Percentiles rank a stretch among this genome's conserved stretches.
These are phyloP conservation scores for Heliophila coronopifolia DNA, from an alignment of 441 rosid species.

Conservation along the genomic window DNA sequence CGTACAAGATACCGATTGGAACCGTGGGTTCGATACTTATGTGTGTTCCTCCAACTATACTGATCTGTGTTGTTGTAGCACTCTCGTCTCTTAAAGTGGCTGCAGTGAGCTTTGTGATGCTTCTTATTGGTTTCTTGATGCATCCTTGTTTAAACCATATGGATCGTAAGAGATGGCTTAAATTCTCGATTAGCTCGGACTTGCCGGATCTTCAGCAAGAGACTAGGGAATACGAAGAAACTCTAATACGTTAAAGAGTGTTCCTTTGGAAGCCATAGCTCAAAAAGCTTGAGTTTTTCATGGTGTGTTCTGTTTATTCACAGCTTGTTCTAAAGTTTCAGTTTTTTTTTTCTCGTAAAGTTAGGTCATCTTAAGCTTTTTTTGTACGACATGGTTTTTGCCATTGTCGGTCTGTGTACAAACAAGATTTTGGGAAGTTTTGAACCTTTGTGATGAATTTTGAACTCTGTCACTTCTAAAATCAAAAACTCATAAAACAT, in stretches of 20 bases:
- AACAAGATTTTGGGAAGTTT: too few relatives aligned
- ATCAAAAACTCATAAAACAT: too few relatives aligned
- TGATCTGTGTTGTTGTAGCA: conserved; percentile 43
- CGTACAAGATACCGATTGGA: conserved; percentile 58
- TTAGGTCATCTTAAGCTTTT: too few relatives aligned
- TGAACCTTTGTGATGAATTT: too few relatives aligned
- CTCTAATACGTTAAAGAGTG: conserved; percentile 16
- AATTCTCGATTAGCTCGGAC: conserved; percentile 37
- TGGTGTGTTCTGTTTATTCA: conserved; percentile 17
- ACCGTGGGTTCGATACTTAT: conserved; percentile 49
- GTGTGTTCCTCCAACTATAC: conserved; percentile 56
- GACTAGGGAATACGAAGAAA: conserved; percentile 21
- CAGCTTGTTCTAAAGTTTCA: conserved; percentile 4
- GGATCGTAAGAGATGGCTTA: conserved; percentile 49
- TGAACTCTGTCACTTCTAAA: too few relatives aligned
- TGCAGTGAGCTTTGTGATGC: conserved; percentile 37
- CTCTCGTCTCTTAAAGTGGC: conserved; percentile 52
- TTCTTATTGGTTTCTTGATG: conserved; percentile 44
- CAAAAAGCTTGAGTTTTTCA: not conserved
- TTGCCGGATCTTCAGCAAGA: conserved; percentile 34
- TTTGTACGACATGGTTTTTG: too few relatives aligned
- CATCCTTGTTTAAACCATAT: conserved; percentile 40
- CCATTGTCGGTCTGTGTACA: too few relatives aligned
- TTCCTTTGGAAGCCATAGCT: conserved; percentile 4
- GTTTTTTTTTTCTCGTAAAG: conserved; percentile 13